Evolutionary conservation across 345 rosid species (phyloP), one percentile per base, ranked within the genome.

Genomic region (Rhizophora mangle): DNA sequence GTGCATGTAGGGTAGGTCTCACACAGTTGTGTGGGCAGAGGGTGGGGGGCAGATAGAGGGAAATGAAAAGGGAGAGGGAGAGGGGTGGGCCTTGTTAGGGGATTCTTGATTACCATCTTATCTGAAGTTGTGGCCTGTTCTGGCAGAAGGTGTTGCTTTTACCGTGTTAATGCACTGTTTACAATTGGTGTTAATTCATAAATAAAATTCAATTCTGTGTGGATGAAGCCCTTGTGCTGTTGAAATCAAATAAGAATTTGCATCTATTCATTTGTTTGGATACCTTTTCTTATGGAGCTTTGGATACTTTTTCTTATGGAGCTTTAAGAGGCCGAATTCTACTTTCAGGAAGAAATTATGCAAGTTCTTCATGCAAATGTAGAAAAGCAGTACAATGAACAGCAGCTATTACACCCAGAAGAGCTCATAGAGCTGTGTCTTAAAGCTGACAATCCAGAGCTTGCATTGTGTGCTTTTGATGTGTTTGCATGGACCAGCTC

Each of bases 401-500:
- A 71, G 62, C 73, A 67, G 55, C 89, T 92, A 32, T 78, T 86
- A 31, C 84, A 76, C 30, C 96, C 98, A 3, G 93, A 89, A 65
- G 92, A 87, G 78, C 92, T 95, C 67, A 76, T 90, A 49, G 83
- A 82, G 60, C 77, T 83, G 47, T 95, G 98, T 82, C 87, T 95
- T 8, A 57, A 74, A 68, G 77, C 85, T 27, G 83, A 77, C 37
- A 82, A 74, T n/a, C 81, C 71, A 20, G 87, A 81, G 76, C 86
- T 86, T 62, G 81, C 87, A 19, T 63, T 80, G 83, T 85, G 66
- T 31, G 87, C 87, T 53, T 95, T 95, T 31, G 96, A 92, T 63
- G 89, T 89, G 69, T 95, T 95, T 79, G 91, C 97, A 71, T 90
- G 94, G 88, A 88, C 94, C 18, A 88, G 98, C 82, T 81, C 81